Evolutionary conservation across 345 rosid species (phyloP).

Genomic region (Eucalyptus victrix): DNA sequence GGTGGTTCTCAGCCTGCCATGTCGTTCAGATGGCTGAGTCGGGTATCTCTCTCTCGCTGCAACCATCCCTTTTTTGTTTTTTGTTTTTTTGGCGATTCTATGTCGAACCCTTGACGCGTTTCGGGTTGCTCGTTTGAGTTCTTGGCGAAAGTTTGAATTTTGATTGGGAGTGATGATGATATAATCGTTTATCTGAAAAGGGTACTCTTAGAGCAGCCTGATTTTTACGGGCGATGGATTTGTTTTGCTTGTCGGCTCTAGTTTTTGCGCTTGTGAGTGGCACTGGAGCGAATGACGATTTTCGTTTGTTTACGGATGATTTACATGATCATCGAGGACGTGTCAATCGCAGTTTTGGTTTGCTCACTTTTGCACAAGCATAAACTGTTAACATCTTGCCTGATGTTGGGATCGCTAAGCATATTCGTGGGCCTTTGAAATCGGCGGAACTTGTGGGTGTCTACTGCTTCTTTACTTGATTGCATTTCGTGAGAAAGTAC

Average conservation of each 20-base stretch:
- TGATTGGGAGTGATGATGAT: not conserved
- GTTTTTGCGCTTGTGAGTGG: not conserved
- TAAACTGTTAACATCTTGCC: not conserved
- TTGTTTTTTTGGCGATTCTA: not conserved
- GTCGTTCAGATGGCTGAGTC: conserved; percentile 45
- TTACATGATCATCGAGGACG: not conserved
- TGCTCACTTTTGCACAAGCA: not conserved
- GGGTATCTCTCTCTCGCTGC: conserved; percentile 10
- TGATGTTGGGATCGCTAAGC: not conserved
- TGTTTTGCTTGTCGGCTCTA: not conserved
- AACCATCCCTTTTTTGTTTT: not conserved
- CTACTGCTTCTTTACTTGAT: not conserved
- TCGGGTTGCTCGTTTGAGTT: not conserved
- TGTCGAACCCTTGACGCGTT: not conserved
- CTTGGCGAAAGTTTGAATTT: not conserved
- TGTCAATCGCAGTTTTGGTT: not conserved
- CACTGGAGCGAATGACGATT: not conserved
- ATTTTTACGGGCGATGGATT: not conserved
- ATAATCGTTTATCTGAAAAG: not conserved
- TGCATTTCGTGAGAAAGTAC: not conserved
- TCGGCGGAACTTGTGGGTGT: not conserved
- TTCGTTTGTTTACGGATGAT: not conserved
- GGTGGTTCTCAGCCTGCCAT: conserved; percentile 1
- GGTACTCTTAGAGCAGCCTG: not conserved
- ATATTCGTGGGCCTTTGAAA: not conserved